Evolutionary conservation across 257 asterid species (phyloP).

Genomic region (Jasminum sambac): DNA sequence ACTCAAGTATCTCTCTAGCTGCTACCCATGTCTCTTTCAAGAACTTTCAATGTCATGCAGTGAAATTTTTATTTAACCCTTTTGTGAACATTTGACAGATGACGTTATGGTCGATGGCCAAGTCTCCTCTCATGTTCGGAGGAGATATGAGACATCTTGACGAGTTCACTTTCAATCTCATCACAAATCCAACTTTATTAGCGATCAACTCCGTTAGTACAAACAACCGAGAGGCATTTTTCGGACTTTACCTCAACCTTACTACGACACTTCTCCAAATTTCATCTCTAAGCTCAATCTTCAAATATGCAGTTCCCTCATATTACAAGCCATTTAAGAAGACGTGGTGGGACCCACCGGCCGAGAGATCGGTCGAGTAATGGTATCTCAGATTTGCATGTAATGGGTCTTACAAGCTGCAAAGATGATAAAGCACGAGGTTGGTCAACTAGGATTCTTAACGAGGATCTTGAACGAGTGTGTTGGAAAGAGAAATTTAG

Average conservation of each 20-base stretch:
- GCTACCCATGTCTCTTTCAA: slow-evolving; percentile 11
- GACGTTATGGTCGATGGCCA: slow-evolving; percentile 91
- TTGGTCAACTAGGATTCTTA: slow-evolving; percentile 57
- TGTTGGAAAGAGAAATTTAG: slow-evolving; percentile 67
- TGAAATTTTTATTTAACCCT: not conserved
- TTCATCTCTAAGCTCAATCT: slow-evolving; percentile 21
- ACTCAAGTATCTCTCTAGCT: slow-evolving; percentile 55
- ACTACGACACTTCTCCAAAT: not conserved
- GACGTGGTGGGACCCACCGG: not conserved
- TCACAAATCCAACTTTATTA: slow-evolving; percentile 78
- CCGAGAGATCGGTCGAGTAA: slow-evolving; percentile 19
- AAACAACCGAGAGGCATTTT: slow-evolving; percentile 77
- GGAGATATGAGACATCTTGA: slow-evolving; percentile 91
- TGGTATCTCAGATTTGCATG: slow-evolving; percentile 22
- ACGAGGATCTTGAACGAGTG: slow-evolving; percentile 55
- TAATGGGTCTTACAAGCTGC: slow-evolving; percentile 68
- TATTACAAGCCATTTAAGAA: slow-evolving; percentile 32
- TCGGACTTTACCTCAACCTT: slow-evolving; percentile 21
- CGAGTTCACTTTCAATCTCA: slow-evolving; percentile 47
- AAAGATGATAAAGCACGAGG: slow-evolving; percentile 52
- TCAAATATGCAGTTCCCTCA: slow-evolving; percentile 57
- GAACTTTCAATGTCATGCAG: not conserved
- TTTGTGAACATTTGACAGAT: slow-evolving; percentile 47
- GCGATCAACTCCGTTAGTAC: slow-evolving; percentile 85
- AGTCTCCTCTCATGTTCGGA: slow-evolving; percentile 94